Percentiles rank a stretch among this genome's conserved stretches.
Evolutionary conservation across 2,329 filamentous ascomycete genomes (phyloP).

Genomic region (Pezicula radicicola): DNA sequence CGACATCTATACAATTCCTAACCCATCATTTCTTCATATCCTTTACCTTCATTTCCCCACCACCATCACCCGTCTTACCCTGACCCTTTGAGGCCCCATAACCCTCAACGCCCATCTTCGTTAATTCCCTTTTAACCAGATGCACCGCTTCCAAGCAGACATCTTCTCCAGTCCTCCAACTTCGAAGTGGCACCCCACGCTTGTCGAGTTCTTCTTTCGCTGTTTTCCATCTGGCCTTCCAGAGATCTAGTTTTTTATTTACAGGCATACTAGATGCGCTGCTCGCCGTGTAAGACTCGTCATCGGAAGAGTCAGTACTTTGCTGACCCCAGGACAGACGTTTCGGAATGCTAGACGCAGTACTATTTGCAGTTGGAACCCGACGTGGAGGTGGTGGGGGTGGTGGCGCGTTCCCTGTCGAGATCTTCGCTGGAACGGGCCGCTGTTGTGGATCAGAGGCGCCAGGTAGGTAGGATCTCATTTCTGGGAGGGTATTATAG

Average conservation of each 20-base stretch:
- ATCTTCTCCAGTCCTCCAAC: conserved; percentile 71
- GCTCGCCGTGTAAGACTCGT: conserved; percentile 18
- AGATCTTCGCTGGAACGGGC: background rate
- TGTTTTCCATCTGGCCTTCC: conserved; percentile 63
- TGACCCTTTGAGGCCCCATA: conserved; percentile 20
- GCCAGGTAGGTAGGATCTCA: conserved; percentile 25
- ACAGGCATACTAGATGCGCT: conserved; percentile 15
- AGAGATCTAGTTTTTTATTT: conserved; percentile 71
- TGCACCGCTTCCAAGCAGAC: conserved; percentile 63
- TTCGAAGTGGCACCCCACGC: conserved; percentile 65
- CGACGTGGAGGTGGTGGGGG: conserved; percentile 19
- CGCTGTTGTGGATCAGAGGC: background rate
- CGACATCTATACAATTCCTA: background rate
- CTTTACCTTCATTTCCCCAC: conserved; percentile 29
- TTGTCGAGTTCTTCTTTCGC: conserved; percentile 62
- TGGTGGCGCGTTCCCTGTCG: conserved; percentile 10
- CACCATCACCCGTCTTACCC: conserved; percentile 24
- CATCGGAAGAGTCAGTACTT: conserved; percentile 22
- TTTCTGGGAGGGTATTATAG: conserved; percentile 29
- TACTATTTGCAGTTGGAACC: conserved; percentile 3
- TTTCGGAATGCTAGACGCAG: conserved; percentile 9
- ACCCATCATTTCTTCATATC: conserved; percentile 22
- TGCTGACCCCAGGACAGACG: conserved; percentile 14
- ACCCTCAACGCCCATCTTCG: conserved; percentile 36
- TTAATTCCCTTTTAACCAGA: conserved; percentile 56